A percentile compares a stretch with the other conserved stretches of the same genome.
phyloP scores from a whole-genome alignment of 352 stramenopile genomes.

The Phytophthora macrochlamydospora region DNA sequence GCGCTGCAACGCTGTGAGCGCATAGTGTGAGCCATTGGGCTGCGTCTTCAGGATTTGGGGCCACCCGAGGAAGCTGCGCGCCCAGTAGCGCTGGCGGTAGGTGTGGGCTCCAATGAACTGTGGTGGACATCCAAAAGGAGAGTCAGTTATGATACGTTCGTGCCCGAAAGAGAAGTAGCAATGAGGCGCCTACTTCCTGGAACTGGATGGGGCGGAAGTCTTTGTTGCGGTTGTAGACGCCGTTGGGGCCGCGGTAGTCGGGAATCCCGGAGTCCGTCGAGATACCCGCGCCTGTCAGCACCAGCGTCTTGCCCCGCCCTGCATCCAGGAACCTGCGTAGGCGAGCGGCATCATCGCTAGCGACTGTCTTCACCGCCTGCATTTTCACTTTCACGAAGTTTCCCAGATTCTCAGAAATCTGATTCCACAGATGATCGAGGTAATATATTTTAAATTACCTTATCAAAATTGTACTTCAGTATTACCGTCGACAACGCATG shows the following conservation, averaged over 20 bases:
- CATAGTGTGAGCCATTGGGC: conserved; percentile 91
- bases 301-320: conserved; percentile 56
- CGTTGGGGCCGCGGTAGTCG: conserved; percentile 95
- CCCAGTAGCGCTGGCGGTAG: conserved; percentile 93
- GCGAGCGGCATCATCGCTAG: conserved; percentile 33
- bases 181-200: conserved; percentile 87
- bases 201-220: conserved; percentile 97
- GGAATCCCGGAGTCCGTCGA: conserved; percentile 97
- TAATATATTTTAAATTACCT: too few species aligned
- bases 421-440: too few species aligned
- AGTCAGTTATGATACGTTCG: too few species aligned
- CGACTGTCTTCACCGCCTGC: conserved; percentile 1
- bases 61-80: conserved; percentile 91
- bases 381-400: too few species aligned
- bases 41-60: conserved; percentile 76
- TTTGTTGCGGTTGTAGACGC: conserved; percentile 94
- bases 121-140: too few species aligned
- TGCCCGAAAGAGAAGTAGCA: neutral
- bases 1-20: conserved; percentile 84
- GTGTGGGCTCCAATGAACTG: conserved; percentile 69
- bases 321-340: conserved; percentile 64
- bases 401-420: too few species aligned
- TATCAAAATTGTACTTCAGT: too few species aligned
- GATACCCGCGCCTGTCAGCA: conserved; percentile 95
- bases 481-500: too few species aligned